Base-by-base conservation (phyloP, 2,329 filamentous ascomycete species). In the Ceratocystiopsis minuta region DNA sequence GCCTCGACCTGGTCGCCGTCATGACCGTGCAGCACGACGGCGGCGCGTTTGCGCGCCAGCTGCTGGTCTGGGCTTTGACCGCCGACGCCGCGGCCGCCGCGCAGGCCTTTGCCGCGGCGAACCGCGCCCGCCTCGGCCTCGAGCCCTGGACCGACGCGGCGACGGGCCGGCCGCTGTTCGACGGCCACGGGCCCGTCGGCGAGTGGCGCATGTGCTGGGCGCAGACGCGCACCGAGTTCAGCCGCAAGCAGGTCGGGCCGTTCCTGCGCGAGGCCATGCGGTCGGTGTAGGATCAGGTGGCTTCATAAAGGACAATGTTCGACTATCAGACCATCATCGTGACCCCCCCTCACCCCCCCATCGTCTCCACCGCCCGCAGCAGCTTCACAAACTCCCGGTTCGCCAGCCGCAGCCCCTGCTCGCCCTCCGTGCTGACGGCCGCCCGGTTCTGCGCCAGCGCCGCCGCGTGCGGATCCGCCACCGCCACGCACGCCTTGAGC, bases 231-330 rank as follows among this genome's bases (percentile, higher is more conserved):
- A 51, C 79, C 36, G 68, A 69, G 37, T 62, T 71, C 44, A 79
- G 75, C 51, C 63, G 77, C 49, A 80, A 81, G 58, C 76, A 84
- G 55, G 67, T 88, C 20, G 78, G 73, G 31, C 72, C 80, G 13
- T 63, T 81, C 49, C 52, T 81, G 53, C 68, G 75, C 44, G 69
- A 78, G 48, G 67, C 64, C 0, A 62, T 75, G 54, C 60, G 57
- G 49, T 50, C 49, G 7, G 20, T 7, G 20, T 20, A 20, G n/a
- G n/a, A n/a, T n/a, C n/a, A n/a, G n/a, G n/a, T n/a, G n/a, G n/a
- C n/a, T n/a, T n/a, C n/a, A n/a, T n/a, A n/a, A n/a, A n/a, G n/a
- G n/a, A n/a, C n/a, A n/a, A n/a, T n/a, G n/a, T n/a, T n/a, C n/a
- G n/a, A n/a, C n/a, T n/a, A n/a, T n/a, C n/a, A n/a, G n/a, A n/a